Percentiles rank a stretch among this genome's conserved stretches.
Conservation (phyloP, 2,329 filamentous ascomycete genomes). For the Xylaria sp. region DNA sequence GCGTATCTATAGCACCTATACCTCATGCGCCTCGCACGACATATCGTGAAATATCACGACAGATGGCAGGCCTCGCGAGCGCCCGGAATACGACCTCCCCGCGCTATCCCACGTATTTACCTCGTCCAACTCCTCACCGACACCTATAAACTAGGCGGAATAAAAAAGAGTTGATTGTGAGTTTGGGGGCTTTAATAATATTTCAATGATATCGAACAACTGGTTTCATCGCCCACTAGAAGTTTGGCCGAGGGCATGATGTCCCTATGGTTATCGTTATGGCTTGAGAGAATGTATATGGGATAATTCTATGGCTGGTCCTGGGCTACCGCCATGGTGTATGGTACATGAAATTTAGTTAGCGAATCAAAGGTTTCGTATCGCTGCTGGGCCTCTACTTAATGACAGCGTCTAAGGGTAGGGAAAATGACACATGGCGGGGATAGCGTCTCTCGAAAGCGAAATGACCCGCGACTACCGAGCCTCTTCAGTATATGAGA, state of each 20-base stretch:
- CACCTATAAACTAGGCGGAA: too few relatives aligned
- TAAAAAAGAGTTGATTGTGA: background rate
- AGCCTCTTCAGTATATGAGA: too few relatives aligned
- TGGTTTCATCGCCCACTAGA: too few relatives aligned
- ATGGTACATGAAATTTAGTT: too few relatives aligned
- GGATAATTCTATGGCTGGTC: too few relatives aligned
- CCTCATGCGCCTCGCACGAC: conserved; percentile 19
- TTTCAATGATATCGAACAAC: background rate
- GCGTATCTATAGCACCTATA: conserved; percentile 1
- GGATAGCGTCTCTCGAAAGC: too few relatives aligned
- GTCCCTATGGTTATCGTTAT: background rate
- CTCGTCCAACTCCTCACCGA: background rate
- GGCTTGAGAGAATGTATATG: background rate
- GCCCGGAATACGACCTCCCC: background rate
- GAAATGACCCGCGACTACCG: too few relatives aligned
- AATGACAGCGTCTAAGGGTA: too few relatives aligned
- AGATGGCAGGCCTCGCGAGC: conserved; percentile 2
- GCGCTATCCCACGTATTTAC: background rate
- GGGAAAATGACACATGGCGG: too few relatives aligned
- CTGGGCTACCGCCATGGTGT: too few relatives aligned
- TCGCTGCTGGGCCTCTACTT: too few relatives aligned
- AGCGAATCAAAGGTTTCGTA: too few relatives aligned
- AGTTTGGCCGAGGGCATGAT: background rate
- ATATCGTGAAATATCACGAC: conserved; percentile 20
- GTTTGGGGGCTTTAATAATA: background rate